Evolutionary conservation across 1,139 yeast species (phyloP).

Genomic region (Meyerozyma guilliermondii): DNA sequence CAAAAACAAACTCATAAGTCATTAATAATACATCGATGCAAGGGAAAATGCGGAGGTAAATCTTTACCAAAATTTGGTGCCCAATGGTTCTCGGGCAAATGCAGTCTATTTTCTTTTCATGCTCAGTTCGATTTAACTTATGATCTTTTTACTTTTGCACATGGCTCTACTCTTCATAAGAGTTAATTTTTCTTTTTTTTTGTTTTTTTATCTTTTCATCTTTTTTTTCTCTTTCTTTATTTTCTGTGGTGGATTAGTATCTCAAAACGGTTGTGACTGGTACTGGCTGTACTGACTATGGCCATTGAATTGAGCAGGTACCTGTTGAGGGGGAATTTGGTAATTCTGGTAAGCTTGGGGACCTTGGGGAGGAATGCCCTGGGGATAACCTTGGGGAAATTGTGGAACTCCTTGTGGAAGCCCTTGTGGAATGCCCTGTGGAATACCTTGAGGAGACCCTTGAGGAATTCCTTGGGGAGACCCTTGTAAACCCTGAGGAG

Average conservation of each 20-base stretch:
- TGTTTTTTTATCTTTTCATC: conserved; percentile 4
- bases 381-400: not conserved
- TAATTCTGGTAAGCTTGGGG: conserved; percentile 9
- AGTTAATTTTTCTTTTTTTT: conserved; percentile 4
- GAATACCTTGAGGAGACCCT: not conserved
- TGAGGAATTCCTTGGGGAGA: not conserved
- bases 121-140: conserved; percentile 4
- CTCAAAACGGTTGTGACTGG: conserved; percentile 6
- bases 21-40: conserved; percentile 2
- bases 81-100: not conserved
- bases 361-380: not conserved
- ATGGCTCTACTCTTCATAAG: conserved; percentile 1
- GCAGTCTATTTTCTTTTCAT: not conserved
- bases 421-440: not conserved
- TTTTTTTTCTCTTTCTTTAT: conserved; percentile 7
- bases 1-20: conserved; percentile 1
- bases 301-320: conserved; percentile 2
- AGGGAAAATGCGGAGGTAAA: not conserved
- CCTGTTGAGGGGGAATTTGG: conserved; percentile 2
- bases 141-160: conserved; percentile 2
- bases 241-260: conserved; percentile 3
- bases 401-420: not conserved
- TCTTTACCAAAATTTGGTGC: not conserved
- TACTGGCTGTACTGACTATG: conserved; percentile 4
- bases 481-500: not conserved